Conservation (phyloP, 2,329 filamentous ascomycete genomes). For the Talaromyces sp. region DNA sequence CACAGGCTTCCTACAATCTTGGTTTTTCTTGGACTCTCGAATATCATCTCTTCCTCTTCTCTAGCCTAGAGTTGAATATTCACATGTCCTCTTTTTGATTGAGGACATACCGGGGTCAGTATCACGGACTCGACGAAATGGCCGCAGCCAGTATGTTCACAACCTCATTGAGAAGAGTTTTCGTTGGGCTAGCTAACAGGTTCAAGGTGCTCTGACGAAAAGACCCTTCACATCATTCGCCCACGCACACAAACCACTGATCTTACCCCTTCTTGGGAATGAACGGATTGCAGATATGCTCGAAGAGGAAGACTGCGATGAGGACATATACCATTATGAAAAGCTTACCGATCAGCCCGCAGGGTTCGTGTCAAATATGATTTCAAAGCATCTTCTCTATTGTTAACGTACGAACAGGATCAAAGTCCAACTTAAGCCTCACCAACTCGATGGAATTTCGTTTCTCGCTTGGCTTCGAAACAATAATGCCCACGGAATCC, state of each 20-base stretch:
- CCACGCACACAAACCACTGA: background rate
- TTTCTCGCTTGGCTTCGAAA: slow-evolving; percentile 45
- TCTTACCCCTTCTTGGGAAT: background rate
- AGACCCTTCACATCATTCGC: background rate
- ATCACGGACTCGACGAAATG: background rate
- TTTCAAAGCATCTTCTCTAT: background rate
- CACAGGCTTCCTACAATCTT: background rate
- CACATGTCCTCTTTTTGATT: too few relatives aligned
- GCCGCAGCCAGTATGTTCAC: background rate
- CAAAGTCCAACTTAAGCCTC: slow-evolving; percentile 52
- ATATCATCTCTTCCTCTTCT: background rate
- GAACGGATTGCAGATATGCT: background rate
- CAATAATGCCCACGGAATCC: slow-evolving; percentile 30
- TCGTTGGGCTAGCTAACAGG: background rate
- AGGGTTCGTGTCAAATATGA: slow-evolving; percentile 3
- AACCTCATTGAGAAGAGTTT: background rate
- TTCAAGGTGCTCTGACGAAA: background rate
- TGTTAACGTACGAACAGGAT: slow-evolving; percentile 37
- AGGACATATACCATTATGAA: background rate
- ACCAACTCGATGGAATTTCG: slow-evolving; percentile 52
- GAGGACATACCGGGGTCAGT: too few relatives aligned
- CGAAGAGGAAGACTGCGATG: background rate
- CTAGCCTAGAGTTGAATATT: too few relatives aligned
- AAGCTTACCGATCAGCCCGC: background rate
- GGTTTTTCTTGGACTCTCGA: too few relatives aligned